Percentiles rank a stretch among this genome's conserved stretches.
Evolutionary conservation across 2,329 filamentous ascomycete species (phyloP).

Genomic region (Pestalotiopsis sp.): DNA sequence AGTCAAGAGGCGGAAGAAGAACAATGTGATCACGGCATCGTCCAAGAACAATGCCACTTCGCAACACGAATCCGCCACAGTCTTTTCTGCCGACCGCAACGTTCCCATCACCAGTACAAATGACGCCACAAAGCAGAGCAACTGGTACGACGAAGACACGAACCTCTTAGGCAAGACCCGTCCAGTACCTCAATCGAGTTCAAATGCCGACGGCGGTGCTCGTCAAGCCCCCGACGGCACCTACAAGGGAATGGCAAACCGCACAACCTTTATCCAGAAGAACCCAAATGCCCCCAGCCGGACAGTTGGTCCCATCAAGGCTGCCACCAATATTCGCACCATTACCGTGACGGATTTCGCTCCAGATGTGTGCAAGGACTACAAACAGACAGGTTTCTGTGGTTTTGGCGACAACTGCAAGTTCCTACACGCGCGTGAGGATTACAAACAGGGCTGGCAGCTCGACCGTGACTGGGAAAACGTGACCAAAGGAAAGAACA

Average conservation of each 20-base stretch:
- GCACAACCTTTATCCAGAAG: conserved; percentile 74
- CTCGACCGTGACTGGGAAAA: conserved; percentile 93
- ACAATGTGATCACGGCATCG: conserved; percentile 65
- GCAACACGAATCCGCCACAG: conserved; percentile 48
- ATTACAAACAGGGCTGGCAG: conserved; percentile 92
- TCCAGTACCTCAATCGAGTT: conserved; percentile 27
- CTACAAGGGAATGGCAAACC: conserved; percentile 75
- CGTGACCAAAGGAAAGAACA: conserved; percentile 67
- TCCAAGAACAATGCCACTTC: conserved; percentile 46
- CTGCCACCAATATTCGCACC: conserved; percentile 84
- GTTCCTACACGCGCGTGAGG: conserved; percentile 73
- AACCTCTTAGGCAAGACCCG: conserved; percentile 61
- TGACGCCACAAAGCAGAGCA: conserved; percentile 84
- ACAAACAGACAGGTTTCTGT: conserved; percentile 73
- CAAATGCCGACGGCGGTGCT: conserved; percentile 7
- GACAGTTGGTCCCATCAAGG: conserved; percentile 82
- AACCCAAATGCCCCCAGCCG: conserved; percentile 72
- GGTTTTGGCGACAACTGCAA: conserved; percentile 81
- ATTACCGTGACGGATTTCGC: conserved; percentile 89
- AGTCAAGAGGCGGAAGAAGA: conserved; percentile 78
- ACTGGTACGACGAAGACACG: conserved; percentile 84
- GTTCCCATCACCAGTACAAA: conserved; percentile 67
- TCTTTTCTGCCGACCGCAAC: conserved; percentile 61
- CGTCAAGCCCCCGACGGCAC: conserved; percentile 58
- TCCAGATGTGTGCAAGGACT: conserved; percentile 94